Conservation (phyloP, 2,329 filamentous ascomycete species). For the Aulographum hederae region DNA sequence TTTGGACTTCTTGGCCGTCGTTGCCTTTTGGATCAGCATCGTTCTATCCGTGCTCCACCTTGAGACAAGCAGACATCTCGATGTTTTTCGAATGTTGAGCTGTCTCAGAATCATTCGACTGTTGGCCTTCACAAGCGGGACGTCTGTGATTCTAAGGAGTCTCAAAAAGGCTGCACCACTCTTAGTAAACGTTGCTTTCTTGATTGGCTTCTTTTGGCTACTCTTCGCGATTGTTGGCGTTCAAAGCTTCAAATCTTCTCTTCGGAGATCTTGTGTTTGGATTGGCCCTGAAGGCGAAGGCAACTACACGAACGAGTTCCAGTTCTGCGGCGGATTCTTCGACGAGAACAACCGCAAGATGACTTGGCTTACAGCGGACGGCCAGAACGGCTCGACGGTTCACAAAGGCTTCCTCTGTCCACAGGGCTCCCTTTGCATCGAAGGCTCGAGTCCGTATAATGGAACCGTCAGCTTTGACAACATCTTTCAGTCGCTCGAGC, state of each 20-base stretch:
- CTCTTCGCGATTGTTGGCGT: constrained; percentile 93
- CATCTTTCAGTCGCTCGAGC: constrained; percentile 74
- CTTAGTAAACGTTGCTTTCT: constrained; percentile 79
- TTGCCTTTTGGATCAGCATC: constrained; percentile 92
- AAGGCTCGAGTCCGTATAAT: constrained; percentile 62
- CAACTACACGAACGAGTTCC: constrained; percentile 38
- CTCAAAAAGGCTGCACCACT: constrained; percentile 88
- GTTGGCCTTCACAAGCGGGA: constrained; percentile 83
- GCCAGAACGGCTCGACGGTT: constrained; percentile 29
- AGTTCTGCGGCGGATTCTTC: constrained; percentile 77
- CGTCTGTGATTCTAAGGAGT: constrained; percentile 80
- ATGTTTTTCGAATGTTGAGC: constrained; percentile 90
- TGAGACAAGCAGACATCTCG: constrained; percentile 54
- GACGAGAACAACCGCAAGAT: constrained; percentile 29
- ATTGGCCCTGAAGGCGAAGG: constrained; percentile 32
- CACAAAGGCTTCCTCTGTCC: constrained; percentile 85
- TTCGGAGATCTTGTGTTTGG: constrained; percentile 30
- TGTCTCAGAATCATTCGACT: constrained; percentile 83
- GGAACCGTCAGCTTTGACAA: constrained; percentile 90
- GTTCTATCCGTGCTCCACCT: constrained; percentile 49
- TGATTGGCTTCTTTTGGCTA: constrained; percentile 95
- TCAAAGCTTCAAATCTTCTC: constrained; percentile 59
- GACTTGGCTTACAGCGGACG: constrained; percentile 48
- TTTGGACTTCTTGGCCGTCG: constrained; percentile 81
- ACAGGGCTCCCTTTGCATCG: constrained; percentile 61